A percentile compares a stretch with the other conserved stretches of the same genome.
Evolutionary conservation across 768 basidiomycete genomes (phyloP).

Genomic region (Collybiopsis luxurians): DNA sequence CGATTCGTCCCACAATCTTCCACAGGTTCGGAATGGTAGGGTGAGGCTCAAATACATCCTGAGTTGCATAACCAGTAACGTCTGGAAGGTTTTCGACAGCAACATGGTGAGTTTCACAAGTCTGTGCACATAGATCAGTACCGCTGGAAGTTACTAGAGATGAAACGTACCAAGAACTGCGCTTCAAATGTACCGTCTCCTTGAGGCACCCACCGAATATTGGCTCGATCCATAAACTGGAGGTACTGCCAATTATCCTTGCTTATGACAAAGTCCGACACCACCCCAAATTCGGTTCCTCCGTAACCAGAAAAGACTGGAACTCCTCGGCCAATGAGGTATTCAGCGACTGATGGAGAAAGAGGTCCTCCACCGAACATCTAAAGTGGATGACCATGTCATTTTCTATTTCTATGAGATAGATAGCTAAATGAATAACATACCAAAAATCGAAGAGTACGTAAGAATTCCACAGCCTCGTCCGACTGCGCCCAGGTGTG

Average conservation of each 20-base stretch:
- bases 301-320: constrained; percentile 5
- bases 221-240: not conserved
- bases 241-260: constrained; percentile 5
- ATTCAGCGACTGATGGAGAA: not conserved
- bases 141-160: not conserved
- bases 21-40: constrained; percentile 39
- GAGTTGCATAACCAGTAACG: constrained; percentile 38
- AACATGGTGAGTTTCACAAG: constrained; percentile 17
- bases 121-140: constrained; percentile 10
- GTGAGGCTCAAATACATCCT: constrained; percentile 42
- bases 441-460: constrained; percentile 19
- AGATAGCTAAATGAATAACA: not conserved
- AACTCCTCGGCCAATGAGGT: not conserved
- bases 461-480: constrained; percentile 15
- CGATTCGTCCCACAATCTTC: constrained; percentile 32
- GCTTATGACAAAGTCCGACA: not conserved
- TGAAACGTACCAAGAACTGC: constrained; percentile 3
- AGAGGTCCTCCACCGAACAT: constrained; percentile 8
- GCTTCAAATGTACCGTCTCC: constrained; percentile 8
- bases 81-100: constrained; percentile 18
- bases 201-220: constrained; percentile 9
- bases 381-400: not conserved
- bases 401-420: not conserved
- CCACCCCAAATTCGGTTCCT: not conserved
- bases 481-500: constrained; percentile 18